Evolutionary conservation across 441 rosid species (phyloP), one percentile per base, ranked within the genome.

Genomic region (Erodium moschatum): DNA sequence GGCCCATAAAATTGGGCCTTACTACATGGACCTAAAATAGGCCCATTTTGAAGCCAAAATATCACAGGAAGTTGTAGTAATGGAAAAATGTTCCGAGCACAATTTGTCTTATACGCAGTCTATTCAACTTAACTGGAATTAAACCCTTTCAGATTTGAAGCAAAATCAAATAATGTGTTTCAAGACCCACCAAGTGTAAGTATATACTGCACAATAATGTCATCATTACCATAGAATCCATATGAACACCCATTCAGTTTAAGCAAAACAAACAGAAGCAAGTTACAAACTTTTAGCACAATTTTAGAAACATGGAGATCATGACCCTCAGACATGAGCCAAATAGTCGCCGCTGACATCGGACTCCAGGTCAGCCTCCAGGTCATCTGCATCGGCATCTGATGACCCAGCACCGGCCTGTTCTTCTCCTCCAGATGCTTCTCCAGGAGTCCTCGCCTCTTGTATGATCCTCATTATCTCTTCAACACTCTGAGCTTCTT

Each of bases 391-490:
- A 1, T 33, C 38, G 4, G 88, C 97, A 62, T 42, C 48, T 19
- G 87, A 77, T 78, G 97, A 82, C 6, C 92, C 97, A 0, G 87
- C 81, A 73, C 89, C 81, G 73, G 81, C 86, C 15, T 80, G 89
- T 82, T 87, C 85, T 4, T 84, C 85, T 75, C 70, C 84, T 12
- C 71, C 73, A 46, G 91, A 42, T 13, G 94, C 95, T 2, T 92
- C 85, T 8, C 94, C 88, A 61, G 97, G 99, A 27, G 88, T 75
- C 12, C 91, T 94, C 24, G 99, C 99, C 76, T 94, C 99, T 1
- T 89, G 74, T n/a, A 94, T 89, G 64, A 94, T 94, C 81, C 83
- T 96, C 99, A 94, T 94, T 70, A 94, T 94, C 64, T 94, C 97
- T 16, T 88, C 96, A 9, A 78, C 66, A 81, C 87, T 88, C 78